Base-by-base conservation (phyloP, 2,329 filamentous ascomycete species). In the Aspergillus calidoustus region DNA sequence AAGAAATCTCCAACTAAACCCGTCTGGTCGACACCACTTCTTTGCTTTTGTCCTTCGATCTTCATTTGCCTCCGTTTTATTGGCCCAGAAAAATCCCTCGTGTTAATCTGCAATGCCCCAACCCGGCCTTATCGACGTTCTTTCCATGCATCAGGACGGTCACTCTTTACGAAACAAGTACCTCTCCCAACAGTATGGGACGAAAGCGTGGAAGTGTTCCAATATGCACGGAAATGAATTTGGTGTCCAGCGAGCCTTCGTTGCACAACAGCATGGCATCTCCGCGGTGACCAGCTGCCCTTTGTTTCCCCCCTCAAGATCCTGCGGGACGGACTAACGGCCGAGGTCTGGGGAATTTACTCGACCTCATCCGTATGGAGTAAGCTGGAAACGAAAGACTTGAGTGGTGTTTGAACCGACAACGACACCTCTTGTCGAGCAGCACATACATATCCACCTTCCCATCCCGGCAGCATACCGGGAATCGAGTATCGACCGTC, bases 71-170 rank as follows among this genome's bases (percentile, higher is more conserved):
- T 25, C 23, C 9, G n/a, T 57, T 23, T 31, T 23, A 68, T 68
- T 68, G 65, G 66, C 48, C 41, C 50, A 23, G 44, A 64, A 68
- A 68, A 68, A 67, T 68, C 61, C 66, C 66, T 68, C 66, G 66
- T 67, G 61, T 61, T 63, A 65, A 61, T 57, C 59, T 51, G 54
- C 49, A 50, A 25, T 44, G 57, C 51, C 54, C 49, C 49, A 58
- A 58, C 30, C 54, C 48, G 52, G 50, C 60, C 57, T 60, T 54
- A 61, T 59, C 57, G 47, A 56, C 47, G 23, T 62, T 59, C 51
- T 57, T 51, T 50, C 25, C 23, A 41, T 41, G 15, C 34, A 15
- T 44, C 57, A n/a, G 38, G 54, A 58, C 38, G 55, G 19, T 43
- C 47, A 54, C 54, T 30, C 25, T 28, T 28, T 57, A 59, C 47